Conservation (phyloP, 129 eudicot species). For the Tagetes erecta region DNA sequence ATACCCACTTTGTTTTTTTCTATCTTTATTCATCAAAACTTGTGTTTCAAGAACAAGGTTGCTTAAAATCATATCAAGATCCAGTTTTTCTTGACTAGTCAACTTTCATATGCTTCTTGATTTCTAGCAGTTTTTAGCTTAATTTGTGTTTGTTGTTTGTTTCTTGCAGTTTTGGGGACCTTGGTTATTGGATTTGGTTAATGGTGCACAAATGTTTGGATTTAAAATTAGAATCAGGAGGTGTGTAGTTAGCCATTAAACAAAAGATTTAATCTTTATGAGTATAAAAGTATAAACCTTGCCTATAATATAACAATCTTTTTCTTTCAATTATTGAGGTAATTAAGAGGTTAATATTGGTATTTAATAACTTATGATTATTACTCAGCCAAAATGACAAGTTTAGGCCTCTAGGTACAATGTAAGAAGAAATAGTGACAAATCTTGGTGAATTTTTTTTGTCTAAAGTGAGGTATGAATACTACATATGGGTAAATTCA, state of each 20-base stretch:
- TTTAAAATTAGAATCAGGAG: too few relatives aligned
- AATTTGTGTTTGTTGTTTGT: neutral
- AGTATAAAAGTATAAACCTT: neutral
- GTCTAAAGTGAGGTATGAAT: constrained; percentile 19
- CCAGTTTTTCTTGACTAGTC: constrained; percentile 8
- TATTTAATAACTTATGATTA: constrained; percentile 1
- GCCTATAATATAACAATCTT: neutral
- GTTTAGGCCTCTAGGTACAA: constrained; percentile 25
- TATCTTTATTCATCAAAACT: constrained; percentile 15
- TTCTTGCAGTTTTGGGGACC: constrained; percentile 12
- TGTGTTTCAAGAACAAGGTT: neutral
- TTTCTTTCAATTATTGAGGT: constrained; percentile 21
- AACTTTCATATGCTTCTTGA: constrained; percentile 8
- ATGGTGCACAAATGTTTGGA: neutral
- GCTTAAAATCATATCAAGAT: constrained; percentile 7
- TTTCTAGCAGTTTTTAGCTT: too few relatives aligned
- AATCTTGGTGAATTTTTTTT: constrained; percentile 18
- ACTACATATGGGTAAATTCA: constrained; percentile 27
- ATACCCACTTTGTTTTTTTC: constrained; percentile 18
- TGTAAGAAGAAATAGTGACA: constrained; percentile 32
- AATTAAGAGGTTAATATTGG: constrained; percentile 16
- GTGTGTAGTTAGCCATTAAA: too few relatives aligned
- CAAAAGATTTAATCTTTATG: too few relatives aligned
- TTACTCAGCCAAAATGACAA: constrained; percentile 28
- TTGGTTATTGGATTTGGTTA: constrained; percentile 17